These are phyloP conservation scores for Carnegiea gigantea DNA, from an alignment of 179 eudicot species.

Conservation along the genomic window DNA sequence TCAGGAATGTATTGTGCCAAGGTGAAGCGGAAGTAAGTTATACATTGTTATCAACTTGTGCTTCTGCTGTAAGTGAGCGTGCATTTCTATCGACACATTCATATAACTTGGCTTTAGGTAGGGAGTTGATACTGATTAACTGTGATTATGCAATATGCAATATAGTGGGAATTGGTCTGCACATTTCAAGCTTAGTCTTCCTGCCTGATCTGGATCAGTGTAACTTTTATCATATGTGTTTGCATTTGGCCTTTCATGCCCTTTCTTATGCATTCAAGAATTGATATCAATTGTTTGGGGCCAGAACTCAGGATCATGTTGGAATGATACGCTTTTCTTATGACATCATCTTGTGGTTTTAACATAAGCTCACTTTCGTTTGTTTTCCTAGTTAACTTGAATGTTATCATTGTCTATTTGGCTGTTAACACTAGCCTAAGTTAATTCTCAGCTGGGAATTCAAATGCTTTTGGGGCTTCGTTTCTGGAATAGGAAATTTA, in stretches of 20 bases:
- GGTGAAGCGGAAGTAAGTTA: slow-evolving; percentile 31
- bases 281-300: not conserved
- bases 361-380: not conserved
- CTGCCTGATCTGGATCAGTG: not conserved
- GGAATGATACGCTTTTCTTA: not conserved
- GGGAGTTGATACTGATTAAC: slow-evolving; percentile 7
- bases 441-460: too few species aligned
- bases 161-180: not conserved
- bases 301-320: not conserved
- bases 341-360: not conserved
- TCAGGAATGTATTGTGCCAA: slow-evolving; percentile 13
- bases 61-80: not conserved
- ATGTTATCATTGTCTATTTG: too few species aligned
- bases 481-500: too few species aligned
- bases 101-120: not conserved
- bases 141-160: not conserved
- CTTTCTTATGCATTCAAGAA: not conserved
- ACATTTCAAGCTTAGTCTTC: not conserved
- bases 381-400: not conserved
- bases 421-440: too few species aligned
- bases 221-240: not conserved
- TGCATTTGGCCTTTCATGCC: not conserved
- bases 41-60: slow-evolving; percentile 6
- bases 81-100: not conserved
- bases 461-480: too few species aligned